Conservation (phyloP, 2,329 filamentous ascomycete species). For the Neofusicoccum kwambonambiense region DNA sequence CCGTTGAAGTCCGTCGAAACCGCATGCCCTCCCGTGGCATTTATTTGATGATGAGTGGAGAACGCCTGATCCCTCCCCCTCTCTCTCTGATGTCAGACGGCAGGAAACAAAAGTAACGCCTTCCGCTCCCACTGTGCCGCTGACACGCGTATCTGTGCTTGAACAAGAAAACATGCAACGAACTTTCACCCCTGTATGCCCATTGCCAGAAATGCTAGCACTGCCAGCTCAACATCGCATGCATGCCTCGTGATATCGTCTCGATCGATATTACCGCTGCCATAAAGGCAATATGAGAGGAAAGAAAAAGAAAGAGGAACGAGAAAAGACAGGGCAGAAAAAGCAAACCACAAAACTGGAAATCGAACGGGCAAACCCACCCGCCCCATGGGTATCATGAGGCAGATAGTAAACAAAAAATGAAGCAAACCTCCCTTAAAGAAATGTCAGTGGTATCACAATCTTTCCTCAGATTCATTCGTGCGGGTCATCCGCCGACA, state of each 20-base stretch:
- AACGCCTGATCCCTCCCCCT: neutral
- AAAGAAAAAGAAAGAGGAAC: neutral
- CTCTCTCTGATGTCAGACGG: neutral
- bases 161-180: neutral
- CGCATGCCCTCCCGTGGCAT: neutral
- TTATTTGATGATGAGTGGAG: neutral
- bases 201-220: slow-evolving; percentile 1
- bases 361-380: neutral
- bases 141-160: neutral
- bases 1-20: neutral
- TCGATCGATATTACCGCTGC: neutral
- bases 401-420: neutral
- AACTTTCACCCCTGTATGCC: neutral
- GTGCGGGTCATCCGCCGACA: neutral
- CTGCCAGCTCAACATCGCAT: neutral
- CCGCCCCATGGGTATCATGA: neutral
- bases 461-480: neutral
- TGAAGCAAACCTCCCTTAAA: neutral
- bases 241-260: slow-evolving; percentile 11
- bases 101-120: neutral
- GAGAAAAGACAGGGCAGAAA: neutral
- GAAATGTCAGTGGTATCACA: slow-evolving; percentile 1
- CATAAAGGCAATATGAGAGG: neutral
- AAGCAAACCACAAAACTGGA: neutral
- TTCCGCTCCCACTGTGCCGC: slow-evolving; percentile 4